Percentiles rank a stretch among this genome's conserved stretches.
Conservation (phyloP, 116 monocot genomes). For the Dioscorea cayenensis region DNA sequence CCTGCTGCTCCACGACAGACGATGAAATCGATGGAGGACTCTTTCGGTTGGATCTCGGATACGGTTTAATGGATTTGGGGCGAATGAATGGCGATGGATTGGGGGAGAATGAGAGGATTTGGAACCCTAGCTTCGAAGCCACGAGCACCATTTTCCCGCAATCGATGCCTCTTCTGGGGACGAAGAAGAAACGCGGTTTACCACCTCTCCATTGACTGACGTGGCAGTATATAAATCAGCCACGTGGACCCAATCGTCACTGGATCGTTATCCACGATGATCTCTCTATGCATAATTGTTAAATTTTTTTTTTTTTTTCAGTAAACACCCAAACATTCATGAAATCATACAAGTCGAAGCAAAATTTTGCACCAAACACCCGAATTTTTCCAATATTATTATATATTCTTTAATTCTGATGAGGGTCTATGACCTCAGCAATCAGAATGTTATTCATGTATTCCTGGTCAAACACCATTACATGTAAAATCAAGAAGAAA, state of each 20-base stretch:
- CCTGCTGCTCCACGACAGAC: constrained; percentile 31
- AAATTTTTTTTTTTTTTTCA: too few species aligned
- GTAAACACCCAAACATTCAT: too few species aligned
- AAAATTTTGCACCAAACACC: too few species aligned
- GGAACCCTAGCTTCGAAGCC: constrained; percentile 15
- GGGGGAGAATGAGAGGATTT: background rate
- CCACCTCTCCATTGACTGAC: background rate
- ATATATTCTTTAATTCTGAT: too few species aligned
- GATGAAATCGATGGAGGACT: constrained; percentile 10
- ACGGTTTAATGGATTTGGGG: background rate
- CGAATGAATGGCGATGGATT: background rate
- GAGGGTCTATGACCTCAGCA: too few species aligned
- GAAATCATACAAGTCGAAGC: too few species aligned
- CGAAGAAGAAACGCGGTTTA: background rate
- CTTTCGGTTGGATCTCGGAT: background rate
- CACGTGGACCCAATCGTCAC: too few species aligned
- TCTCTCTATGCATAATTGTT: too few species aligned
- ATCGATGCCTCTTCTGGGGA: background rate
- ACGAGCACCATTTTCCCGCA: constrained; percentile 10
- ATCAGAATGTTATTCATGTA: too few species aligned
- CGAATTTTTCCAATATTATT: too few species aligned
- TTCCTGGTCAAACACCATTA: too few species aligned
- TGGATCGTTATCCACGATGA: too few species aligned
- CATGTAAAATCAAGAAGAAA: background rate
- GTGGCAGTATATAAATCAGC: background rate